Evolutionary conservation across 805 yeast species (phyloP).

Genomic region (Pichia phayaonensis): DNA sequence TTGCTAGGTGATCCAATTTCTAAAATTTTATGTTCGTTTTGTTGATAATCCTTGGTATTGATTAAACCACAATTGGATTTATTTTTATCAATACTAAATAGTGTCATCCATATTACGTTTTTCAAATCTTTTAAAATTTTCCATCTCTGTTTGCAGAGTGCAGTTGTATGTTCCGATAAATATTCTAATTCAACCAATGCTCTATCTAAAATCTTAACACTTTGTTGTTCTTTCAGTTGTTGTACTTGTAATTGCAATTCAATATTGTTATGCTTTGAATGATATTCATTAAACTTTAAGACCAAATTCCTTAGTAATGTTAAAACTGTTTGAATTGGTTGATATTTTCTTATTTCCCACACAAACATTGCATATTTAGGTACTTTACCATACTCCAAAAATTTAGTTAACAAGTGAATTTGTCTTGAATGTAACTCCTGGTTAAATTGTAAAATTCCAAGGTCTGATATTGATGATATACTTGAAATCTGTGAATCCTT

Average conservation of each 20-base stretch:
- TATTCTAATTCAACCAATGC: slow-evolving; percentile 17
- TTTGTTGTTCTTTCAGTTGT: slow-evolving; percentile 6
- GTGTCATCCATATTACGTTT: slow-evolving; percentile 19
- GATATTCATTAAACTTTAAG: slow-evolving; percentile 7
- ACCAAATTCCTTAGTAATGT: slow-evolving; percentile 14
- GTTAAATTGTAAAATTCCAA: slow-evolving; percentile 6
- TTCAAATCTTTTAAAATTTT: slow-evolving; percentile 17
- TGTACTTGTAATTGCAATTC: background rate
- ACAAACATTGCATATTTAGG: slow-evolving; percentile 16
- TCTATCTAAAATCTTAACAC: slow-evolving; percentile 13
- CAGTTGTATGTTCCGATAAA: slow-evolving; percentile 22
- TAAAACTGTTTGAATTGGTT: slow-evolving; percentile 20
- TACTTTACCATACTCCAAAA: slow-evolving; percentile 18
- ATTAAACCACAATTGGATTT: background rate
- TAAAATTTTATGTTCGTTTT: background rate
- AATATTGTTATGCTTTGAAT: background rate
- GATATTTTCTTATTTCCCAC: slow-evolving; percentile 23
- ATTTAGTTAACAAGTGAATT: slow-evolving; percentile 16
- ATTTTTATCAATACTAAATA: slow-evolving; percentile 2
- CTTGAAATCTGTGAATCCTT: background rate
- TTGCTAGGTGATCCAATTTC: background rate
- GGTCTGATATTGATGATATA: slow-evolving; percentile 13
- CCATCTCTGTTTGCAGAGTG: slow-evolving; percentile 24
- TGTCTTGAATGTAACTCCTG: slow-evolving; percentile 11
- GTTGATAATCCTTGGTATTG: background rate